phyloP scores from a whole-genome alignment of 2,329 filamentous ascomycete species.

The Penicillium sp. region DNA sequence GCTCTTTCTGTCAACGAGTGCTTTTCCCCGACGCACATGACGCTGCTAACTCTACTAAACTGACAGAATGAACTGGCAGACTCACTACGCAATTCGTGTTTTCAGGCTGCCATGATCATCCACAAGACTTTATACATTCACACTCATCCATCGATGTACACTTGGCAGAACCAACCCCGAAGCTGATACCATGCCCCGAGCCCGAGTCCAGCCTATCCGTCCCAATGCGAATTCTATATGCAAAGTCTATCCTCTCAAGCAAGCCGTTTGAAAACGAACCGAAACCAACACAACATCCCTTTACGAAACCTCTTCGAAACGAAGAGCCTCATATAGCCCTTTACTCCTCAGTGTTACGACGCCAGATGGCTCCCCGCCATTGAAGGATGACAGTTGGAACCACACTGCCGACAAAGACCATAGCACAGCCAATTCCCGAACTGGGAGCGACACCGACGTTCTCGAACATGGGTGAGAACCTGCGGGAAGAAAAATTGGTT shows the following conservation, averaged over 20 bases:
- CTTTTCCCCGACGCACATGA: too few species aligned
- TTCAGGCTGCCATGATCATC: background rate
- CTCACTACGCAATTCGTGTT: background rate
- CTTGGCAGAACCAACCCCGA: background rate
- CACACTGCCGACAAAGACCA: slow-evolving; percentile 35
- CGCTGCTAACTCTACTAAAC: background rate
- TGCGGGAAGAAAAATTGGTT: slow-evolving; percentile 14
- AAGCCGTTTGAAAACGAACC: background rate
- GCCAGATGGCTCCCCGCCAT: slow-evolving; percentile 28
- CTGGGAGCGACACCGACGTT: slow-evolving; percentile 35
- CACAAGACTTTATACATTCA: background rate
- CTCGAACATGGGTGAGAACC: slow-evolving; percentile 40
- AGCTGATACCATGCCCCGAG: slow-evolving; percentile 1
- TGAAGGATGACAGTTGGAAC: slow-evolving; percentile 36
- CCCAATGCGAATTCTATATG: slow-evolving; percentile 9
- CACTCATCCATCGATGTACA: slow-evolving; percentile 7
- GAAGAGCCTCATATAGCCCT: background rate
- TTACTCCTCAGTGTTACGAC: slow-evolving; percentile 15
- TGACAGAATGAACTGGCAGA: background rate
- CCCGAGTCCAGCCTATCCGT: slow-evolving; percentile 8
- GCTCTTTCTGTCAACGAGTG: background rate
- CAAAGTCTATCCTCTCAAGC: background rate
- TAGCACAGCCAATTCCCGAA: slow-evolving; percentile 32
- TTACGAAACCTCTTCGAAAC: background rate
- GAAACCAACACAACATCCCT: background rate